Base-by-base conservation (phyloP, 2,329 filamentous ascomycete species). In the Epichloe festucae region DNA sequence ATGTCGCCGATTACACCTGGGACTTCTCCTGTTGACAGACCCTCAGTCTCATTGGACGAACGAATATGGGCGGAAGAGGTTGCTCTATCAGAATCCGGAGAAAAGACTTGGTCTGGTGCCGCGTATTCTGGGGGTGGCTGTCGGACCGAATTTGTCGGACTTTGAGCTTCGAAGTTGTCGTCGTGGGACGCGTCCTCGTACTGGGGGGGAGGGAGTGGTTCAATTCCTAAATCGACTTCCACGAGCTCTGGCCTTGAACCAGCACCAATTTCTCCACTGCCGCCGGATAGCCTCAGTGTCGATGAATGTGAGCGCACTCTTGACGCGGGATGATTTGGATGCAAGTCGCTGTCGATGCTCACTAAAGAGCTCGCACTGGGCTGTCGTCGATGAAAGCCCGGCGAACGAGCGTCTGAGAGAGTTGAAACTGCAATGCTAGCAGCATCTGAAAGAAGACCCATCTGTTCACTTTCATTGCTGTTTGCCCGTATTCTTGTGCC, bases 401-500 rank as follows among this genome's bases (percentile, higher is more conserved):
- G 61, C 40, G 69, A 62, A 46, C 65, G 63, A 41, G 67, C 63
- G 38, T 61, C 54, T 34, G 66, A 59, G 44, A 61, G 63, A 56
- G 63, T 62, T 54, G 67, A 67, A 59, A 58, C 55, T 23, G 69
- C 67, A 44, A 87, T 84, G 58, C 78, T 82, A 2, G 84, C 86
- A 1, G 84, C 81, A 56, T 84, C 82, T 36, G 84, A 85, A 12
- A 91, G 73, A 8, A 91, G 69, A 1, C 85, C 85, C 43, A 83
- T 71, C 34, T 81, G 73, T 62, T 91, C 85, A 59, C 82, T 87
- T 58, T 89, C 86, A 17, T 73, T 75, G 55, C 84, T 89, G 60
- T 82, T 85, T 38, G 84, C 84, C 34, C 87, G 77, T 31, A 93
- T 68, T 45, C 87, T 74, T 1, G 85, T 87, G 48, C 87, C 87